Evolutionary conservation across 1,284 basidiomycete species (phyloP), one percentile per base, ranked within the genome.

Genomic region (Cystobasidiaceae sp.): DNA sequence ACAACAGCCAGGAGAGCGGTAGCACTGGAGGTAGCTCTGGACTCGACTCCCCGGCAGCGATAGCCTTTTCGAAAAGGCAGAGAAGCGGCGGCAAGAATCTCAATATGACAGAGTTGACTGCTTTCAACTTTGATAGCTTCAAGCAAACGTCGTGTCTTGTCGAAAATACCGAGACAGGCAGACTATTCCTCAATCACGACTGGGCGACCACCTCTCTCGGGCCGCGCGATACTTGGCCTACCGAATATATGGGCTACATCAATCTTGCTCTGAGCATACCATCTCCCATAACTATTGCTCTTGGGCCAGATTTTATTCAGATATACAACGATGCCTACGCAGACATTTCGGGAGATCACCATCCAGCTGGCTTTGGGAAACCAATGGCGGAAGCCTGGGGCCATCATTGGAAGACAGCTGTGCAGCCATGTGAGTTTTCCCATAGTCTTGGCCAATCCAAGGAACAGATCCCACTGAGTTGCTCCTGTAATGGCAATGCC

Each of bases 251-350:
- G 9, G 48, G 34, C 32, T 61, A 61, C 32, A 48, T 49, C 17
- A 43, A 34, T 13, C 25, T 61, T 30, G 45, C 37, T n/a, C 34
- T 61, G 27, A 39, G 33, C 23, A 17, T 51, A 17, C 59, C 59
- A 9, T 39, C 46, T 23, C 19, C 59, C 13, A 49, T 49, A 23
- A 48, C 25, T 15, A 11, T 61, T 13, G 59, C 33, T 8, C 48
- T 61, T 17, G 49, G 46, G 23, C 37, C 59, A n/a, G 46, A 61
- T 30, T 43, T 41, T 9, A 13, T 61, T 7, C 48, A 50, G 21
- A 49, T 61, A 19, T 61, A 61, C 37, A 61, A 61, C 37, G 59
- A 61, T 51, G 37, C 25, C 3, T 61, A 50, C 46, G 37, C 37
- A 23, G 59, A 43, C 17, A 37, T 50, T 15, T 23, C 34, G 15